Conservation (phyloP, 2,329 filamentous ascomycete species). For the Lasiodiplodia sp. region DNA sequence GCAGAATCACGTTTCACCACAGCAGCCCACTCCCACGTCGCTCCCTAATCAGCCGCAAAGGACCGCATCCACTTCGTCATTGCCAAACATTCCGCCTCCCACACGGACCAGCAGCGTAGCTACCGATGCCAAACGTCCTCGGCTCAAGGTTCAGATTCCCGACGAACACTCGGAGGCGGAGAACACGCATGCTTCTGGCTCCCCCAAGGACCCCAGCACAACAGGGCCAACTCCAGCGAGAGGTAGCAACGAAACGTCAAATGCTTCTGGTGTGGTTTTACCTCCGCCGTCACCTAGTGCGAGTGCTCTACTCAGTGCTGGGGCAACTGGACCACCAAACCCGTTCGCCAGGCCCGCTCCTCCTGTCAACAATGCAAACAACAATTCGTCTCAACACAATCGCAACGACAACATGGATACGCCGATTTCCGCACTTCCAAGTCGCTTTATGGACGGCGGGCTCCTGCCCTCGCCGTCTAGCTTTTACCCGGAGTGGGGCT, state of each 20-base stretch:
- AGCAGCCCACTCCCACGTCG: constrained; percentile 55
- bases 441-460: constrained; percentile 86
- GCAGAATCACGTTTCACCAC: constrained; percentile 60
- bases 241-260: constrained; percentile 61
- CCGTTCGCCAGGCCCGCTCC: constrained; percentile 90
- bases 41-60: constrained; percentile 53
- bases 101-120: constrained; percentile 80
- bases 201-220: constrained; percentile 67
- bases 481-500: constrained; percentile 93
- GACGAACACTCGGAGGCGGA: constrained; percentile 85
- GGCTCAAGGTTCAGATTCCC: constrained; percentile 92
- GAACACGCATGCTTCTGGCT: constrained; percentile 75
- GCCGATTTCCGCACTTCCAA: constrained; percentile 92
- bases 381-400: constrained; percentile 50
- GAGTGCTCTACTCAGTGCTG: constrained; percentile 84
- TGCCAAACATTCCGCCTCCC: constrained; percentile 75
- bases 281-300: constrained; percentile 93
- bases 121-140: constrained; percentile 73
- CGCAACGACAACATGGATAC: constrained; percentile 65
- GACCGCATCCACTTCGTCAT: constrained; percentile 65
- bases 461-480: constrained; percentile 89
- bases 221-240: constrained; percentile 65
- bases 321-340: constrained; percentile 90
- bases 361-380: constrained; percentile 62
- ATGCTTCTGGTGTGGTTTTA: constrained; percentile 76